These are phyloP conservation scores for Oehlia diaphana DNA, from an alignment of 192 early-diverging fungal species.

Conservation along the genomic window DNA sequence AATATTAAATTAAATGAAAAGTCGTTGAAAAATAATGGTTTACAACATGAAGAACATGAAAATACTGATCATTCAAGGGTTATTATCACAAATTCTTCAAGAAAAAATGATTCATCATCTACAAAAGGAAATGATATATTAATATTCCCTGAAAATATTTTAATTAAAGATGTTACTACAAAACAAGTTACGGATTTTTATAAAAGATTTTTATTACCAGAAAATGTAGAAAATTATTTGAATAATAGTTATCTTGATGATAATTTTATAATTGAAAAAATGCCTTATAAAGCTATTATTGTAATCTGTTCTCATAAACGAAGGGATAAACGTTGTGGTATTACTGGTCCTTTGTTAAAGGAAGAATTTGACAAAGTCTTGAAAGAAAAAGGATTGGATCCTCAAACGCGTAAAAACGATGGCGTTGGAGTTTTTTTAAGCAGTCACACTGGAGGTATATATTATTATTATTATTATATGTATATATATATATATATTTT, in stretches of 20 bases:
- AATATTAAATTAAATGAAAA: slow-evolving; percentile 26
- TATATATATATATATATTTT: background rate
- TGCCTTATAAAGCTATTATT: slow-evolving; percentile 44
- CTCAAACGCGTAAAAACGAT: slow-evolving; percentile 6
- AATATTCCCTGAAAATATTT: slow-evolving; percentile 55
- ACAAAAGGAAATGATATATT: slow-evolving; percentile 34
- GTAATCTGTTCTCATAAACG: slow-evolving; percentile 55
- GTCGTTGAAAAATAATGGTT: background rate
- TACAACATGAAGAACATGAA: background rate
- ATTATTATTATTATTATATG: too few relatives aligned
- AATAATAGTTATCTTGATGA: background rate
- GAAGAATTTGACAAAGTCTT: slow-evolving; percentile 51
- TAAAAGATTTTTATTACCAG: slow-evolving; percentile 36
- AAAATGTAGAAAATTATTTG: background rate
- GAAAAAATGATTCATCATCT: slow-evolving; percentile 6
- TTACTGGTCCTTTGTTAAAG: slow-evolving; percentile 49
- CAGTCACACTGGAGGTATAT: slow-evolving; percentile 55
- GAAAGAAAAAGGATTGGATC: slow-evolving; percentile 46
- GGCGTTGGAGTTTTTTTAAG: slow-evolving; percentile 45
- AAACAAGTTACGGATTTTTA: slow-evolving; percentile 46
- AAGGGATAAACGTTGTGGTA: slow-evolving; percentile 57
- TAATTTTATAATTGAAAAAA: slow-evolving; percentile 11
- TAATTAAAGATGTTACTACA: slow-evolving; percentile 49
- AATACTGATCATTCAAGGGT: slow-evolving; percentile 39
- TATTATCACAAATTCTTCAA: slow-evolving; percentile 47